A percentile compares a stretch with the other conserved stretches of the same genome.
Conservation (phyloP, 768 basidiomycete species). For the Suillus sp. region DNA sequence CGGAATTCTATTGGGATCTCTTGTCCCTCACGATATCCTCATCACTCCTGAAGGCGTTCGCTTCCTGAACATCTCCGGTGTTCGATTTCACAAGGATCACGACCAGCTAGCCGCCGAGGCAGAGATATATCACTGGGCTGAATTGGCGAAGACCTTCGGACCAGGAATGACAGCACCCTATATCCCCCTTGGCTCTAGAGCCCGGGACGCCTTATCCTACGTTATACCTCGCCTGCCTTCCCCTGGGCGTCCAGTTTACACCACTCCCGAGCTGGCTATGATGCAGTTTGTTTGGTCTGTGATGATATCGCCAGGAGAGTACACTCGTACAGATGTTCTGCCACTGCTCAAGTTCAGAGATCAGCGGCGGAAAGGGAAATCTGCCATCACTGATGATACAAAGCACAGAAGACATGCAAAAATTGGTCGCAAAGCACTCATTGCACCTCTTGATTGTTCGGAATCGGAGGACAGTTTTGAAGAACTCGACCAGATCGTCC, state of each 20-base stretch:
- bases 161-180: constrained; percentile 4
- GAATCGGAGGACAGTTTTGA: constrained; percentile 2
- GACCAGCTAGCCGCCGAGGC: constrained; percentile 29
- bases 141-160: constrained; percentile 24
- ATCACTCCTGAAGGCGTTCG: constrained; percentile 33
- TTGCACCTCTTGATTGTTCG: constrained; percentile 19
- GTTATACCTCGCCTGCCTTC: constrained; percentile 33
- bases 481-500: constrained; percentile 2
- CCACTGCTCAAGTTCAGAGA: constrained; percentile 4
- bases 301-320: constrained; percentile 18
- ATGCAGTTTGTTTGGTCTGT: constrained; percentile 28
- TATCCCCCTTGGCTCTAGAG: background rate
- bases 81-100: constrained; percentile 22
- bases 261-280: constrained; percentile 22
- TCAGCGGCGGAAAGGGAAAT: background rate
- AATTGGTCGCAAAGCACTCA: constrained; percentile 18
- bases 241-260: constrained; percentile 21
- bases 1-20: constrained; percentile 23
- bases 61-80: constrained; percentile 26
- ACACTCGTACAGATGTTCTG: background rate
- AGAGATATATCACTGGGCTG: constrained; percentile 20
- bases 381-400: background rate
- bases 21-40: constrained; percentile 26
- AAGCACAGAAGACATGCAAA: constrained; percentile 4
- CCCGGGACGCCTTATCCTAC: constrained; percentile 16